Evolutionary conservation across 2,329 filamentous ascomycete species (phyloP), one percentile per base, ranked within the genome.

Genomic region (Seiridium unicorne): DNA sequence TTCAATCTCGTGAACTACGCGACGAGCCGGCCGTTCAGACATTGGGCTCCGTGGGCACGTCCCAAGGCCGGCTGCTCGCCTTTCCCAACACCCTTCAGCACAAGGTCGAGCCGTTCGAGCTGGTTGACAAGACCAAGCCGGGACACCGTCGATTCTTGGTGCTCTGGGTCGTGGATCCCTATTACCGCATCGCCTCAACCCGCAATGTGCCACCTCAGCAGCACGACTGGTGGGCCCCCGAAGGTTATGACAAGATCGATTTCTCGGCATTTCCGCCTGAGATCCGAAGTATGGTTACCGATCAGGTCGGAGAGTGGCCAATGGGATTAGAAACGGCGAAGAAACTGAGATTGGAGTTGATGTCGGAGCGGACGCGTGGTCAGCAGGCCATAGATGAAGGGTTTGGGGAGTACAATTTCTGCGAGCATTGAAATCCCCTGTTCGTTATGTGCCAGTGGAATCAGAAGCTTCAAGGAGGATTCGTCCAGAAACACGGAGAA

Each of bases 31-130:
- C 18, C n/a, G 4, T 78, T 3, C 81, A 84, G 64, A 67, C 74
- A 1, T 69, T 86, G 2, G 84, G 84, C 35, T 71, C 70, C 26
- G 77, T 87, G 1, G 61, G 74, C 3, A 83, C 81, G 0, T 70
- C 71, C 0, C 68, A 77, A 47, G 80, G 78, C 2, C 79, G 85
- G 13, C 69, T 86, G 2, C 66, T 88, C 3, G 78, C 81, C 42
- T 88, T 87, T 65, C 84, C 85, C 1, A 88, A 83, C 66, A 64
- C 76, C 2, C 73, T 70, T 4, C 84, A 87, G 66, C 54, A 56
- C 36, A 11, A 31, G 13, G 26, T 32, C 5, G 38, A 44, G 31
- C 38, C 54, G 10, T 46, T 56, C 26, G 26, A 34, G 31, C 54
- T 56, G 5, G 9, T 18, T 34, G 54, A 56, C n/a, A 36, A 11